Evolutionary conservation across 805 yeast species (phyloP).

Genomic region (Saturnispora sekii): DNA sequence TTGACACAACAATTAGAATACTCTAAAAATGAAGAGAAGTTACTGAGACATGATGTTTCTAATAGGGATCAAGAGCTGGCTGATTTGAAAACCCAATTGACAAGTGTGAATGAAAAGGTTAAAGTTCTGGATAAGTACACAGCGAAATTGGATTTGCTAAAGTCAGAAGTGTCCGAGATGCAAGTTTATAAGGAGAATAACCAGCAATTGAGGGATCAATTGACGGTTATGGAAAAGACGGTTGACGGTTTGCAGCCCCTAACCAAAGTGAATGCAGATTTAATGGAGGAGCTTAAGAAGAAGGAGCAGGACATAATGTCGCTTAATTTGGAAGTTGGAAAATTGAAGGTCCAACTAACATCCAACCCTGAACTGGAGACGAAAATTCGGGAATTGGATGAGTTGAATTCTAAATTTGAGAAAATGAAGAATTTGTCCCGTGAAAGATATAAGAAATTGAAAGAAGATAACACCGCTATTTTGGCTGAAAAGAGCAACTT

Average conservation of each 20-base stretch:
- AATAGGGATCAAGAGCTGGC: conserved; percentile 41
- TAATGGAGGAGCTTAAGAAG: conserved; percentile 29
- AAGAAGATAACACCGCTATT: conserved; percentile 16
- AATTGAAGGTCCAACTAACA: conserved; percentile 40
- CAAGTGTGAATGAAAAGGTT: conserved; percentile 21
- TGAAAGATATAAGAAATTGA: conserved; percentile 23
- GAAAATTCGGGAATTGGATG: conserved; percentile 11
- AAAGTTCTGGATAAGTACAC: conserved; percentile 17
- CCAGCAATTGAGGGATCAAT: conserved; percentile 19
- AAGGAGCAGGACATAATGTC: conserved; percentile 41
- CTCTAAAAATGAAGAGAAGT: conserved; percentile 42
- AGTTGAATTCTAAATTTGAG: conserved; percentile 18
- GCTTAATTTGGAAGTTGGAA: conserved; percentile 43
- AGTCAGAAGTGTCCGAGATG: conserved; percentile 21
- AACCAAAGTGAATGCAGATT: conserved; percentile 11
- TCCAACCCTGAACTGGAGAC: conserved; percentile 18
- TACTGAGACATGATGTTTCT: conserved; percentile 42
- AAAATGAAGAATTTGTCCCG: conserved; percentile 25
- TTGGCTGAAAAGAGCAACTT: conserved; percentile 10
- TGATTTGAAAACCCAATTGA: conserved; percentile 40
- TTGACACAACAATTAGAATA: conserved; percentile 49
- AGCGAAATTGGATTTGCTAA: conserved; percentile 18
- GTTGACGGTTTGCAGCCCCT: conserved; percentile 15
- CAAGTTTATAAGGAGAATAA: conserved; percentile 25
- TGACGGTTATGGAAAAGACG: conserved; percentile 9